Base-by-base conservation (phyloP, 352 stramenopile genomes). In the Globisporangium spinosum region DNA sequence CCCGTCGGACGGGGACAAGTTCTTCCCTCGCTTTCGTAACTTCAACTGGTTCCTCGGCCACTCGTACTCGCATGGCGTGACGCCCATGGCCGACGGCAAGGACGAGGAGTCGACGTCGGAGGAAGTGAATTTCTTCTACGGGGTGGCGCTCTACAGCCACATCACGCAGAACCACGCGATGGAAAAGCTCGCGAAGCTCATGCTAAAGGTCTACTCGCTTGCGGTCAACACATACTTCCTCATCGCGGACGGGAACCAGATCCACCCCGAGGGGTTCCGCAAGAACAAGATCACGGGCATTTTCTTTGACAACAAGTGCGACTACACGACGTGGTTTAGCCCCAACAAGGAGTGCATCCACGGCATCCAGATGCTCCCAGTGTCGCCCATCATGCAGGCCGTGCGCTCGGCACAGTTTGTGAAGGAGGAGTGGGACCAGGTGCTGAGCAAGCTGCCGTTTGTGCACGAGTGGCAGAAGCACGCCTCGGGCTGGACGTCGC, bases 251-350 rank as follows among this genome's bases (percentile, higher is more conserved):
- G 67, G 64, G 22, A 82, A 77, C 27, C 23, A 53, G 47, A 77
- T 85, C 43, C 83, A 91, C 43, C 83, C 83, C 10, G 69, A 71
- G 3, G 64, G 49, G 23, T 91, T 90, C 59, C 64, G 74, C 4
- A 80, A 78, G 60, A 91, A 91, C 76, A 89, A 90, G 58, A 80
- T 91, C 45, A 89, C 80, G 22, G 83, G 83, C 17, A 73, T 91
- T 29, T 86, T 91, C 55, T 91, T 91, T 64, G 83, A 90, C 68
- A 90, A 90, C 76, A 91, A 91, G 59, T 85, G 74, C 53, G 83
- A 91, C 70, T 91, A 89, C 70, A 66, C 83, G 13, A 91, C 83
- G 47, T 91, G 83, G 83, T 91, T 91, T 69, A 90, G 79, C 40
- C 76, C 83, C 5, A 82, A 87, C 59, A 86, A 87, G 69, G 77